These are phyloP conservation scores for Naegleria gruberi DNA, from an alignment of 208 protist species.

Conservation along the genomic window DNA sequence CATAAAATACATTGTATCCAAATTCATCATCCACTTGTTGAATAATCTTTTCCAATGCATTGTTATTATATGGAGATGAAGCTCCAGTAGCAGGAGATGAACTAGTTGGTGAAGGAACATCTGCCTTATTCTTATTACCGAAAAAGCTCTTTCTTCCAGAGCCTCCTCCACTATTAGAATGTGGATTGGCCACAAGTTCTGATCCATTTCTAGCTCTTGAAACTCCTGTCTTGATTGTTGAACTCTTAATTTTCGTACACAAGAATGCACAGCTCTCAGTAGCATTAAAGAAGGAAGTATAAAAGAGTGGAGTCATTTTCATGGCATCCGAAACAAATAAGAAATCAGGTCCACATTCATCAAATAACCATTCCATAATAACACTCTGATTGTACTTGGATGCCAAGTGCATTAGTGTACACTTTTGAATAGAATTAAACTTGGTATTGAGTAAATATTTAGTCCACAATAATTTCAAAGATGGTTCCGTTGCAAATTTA, in stretches of 20 bases:
- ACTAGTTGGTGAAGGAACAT: not conserved
- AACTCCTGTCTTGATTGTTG: not conserved
- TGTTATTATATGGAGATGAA: not conserved
- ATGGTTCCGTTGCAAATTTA: not conserved
- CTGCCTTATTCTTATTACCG: not conserved
- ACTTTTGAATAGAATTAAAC: not conserved
- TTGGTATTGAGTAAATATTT: not conserved
- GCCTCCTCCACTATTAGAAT: not conserved
- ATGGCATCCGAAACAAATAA: not conserved
- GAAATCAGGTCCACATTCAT: not conserved
- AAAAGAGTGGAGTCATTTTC: not conserved
- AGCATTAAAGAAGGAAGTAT: not conserved
- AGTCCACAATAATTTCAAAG: not conserved
- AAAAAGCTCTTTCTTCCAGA: not conserved
- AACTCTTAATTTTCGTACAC: not conserved
- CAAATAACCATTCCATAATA: not conserved
- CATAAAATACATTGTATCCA: not conserved
- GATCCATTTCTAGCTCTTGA: not conserved
- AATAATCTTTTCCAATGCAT: not conserved
- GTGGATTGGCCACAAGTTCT: no score
- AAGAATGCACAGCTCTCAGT: not conserved
- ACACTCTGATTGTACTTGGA: not conserved
- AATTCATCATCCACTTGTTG: not conserved
- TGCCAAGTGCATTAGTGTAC: not conserved
- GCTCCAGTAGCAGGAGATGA: not conserved